Percentiles rank a stretch among this genome's conserved stretches.
phyloP scores from a whole-genome alignment of 257 asterid species.

The Petunia secreta region DNA sequence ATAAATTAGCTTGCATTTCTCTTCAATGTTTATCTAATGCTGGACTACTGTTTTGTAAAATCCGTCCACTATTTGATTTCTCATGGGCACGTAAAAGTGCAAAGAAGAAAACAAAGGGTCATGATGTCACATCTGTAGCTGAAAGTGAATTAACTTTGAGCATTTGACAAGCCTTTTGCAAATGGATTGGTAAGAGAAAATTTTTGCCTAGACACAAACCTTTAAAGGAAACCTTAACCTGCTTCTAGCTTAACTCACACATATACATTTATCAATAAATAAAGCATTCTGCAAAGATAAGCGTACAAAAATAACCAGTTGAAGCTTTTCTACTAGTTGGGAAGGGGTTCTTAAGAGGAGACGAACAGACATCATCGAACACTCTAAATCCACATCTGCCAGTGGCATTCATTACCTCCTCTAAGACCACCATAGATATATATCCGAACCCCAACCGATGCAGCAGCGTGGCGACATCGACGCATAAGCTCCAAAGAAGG shows the following conservation, averaged over 20 bases:
- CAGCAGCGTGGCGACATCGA: constrained; percentile 99
- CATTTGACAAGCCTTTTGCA: constrained; percentile 3
- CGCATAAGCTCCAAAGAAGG: constrained; percentile 82
- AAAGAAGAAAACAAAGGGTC: neutral
- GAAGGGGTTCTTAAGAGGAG: constrained; percentile 24
- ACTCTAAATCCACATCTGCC: constrained; percentile 22
- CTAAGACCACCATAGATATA: constrained; percentile 87
- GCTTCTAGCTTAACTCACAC: neutral
- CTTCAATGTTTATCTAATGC: constrained; percentile 10
- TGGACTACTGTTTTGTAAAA: constrained; percentile 14
- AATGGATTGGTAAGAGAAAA: neutral
- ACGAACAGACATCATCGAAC: constrained; percentile 16
- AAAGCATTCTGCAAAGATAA: constrained; percentile 7
- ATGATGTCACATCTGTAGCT: neutral
- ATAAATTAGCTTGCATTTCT: neutral
- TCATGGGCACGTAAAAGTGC: neutral
- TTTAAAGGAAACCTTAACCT: neutral
- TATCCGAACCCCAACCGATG: constrained; percentile 90
- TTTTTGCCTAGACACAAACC: neutral
- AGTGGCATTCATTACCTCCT: constrained; percentile 68
- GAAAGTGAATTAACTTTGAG: constrained; percentile 16
- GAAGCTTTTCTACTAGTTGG: neutral
- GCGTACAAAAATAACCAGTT: constrained; percentile 13
- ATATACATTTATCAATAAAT: neutral
- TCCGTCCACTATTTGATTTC: constrained; percentile 11